phyloP scores from a whole-genome alignment of 768 basidiomycete species.

The Cyathus striatus region DNA sequence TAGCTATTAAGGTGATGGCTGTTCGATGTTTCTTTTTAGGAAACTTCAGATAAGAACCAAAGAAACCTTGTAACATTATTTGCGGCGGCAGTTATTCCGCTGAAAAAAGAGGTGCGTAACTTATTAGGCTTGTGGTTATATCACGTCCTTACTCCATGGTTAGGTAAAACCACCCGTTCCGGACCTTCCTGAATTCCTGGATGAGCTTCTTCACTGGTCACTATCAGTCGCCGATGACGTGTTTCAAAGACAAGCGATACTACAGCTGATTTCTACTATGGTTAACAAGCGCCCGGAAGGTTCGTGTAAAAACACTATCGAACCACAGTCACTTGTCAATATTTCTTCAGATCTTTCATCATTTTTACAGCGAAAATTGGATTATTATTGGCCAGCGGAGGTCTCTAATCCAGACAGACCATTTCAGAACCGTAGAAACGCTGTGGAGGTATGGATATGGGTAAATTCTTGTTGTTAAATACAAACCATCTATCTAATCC shows the following conservation, averaged over 20 bases:
- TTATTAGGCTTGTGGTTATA: background rate
- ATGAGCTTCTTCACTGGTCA: constrained; percentile 55
- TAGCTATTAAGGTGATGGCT: constrained; percentile 2
- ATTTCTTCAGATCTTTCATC: constrained; percentile 33
- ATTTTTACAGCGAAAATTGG: constrained; percentile 39
- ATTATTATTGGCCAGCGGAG: constrained; percentile 42
- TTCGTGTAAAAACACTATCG: no score
- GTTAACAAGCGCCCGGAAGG: constrained; percentile 77
- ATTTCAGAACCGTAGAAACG: constrained; percentile 37
- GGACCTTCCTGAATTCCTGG: constrained; percentile 46
- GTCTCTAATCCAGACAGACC: constrained; percentile 30
- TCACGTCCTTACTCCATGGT: constrained; percentile 2
- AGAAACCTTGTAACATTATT: constrained; percentile 66
- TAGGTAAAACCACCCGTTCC: constrained; percentile 51
- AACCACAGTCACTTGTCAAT: background rate
- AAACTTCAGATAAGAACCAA: constrained; percentile 37
- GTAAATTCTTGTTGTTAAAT: constrained; percentile 31
- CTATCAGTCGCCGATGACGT: constrained; percentile 39
- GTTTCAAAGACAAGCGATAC: constrained; percentile 49
- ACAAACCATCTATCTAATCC: background rate
- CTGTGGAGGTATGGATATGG: constrained; percentile 65
- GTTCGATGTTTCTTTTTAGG: constrained; percentile 24
- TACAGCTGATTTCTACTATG: constrained; percentile 58
- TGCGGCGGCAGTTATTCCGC: constrained; percentile 56
- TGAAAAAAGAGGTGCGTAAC: constrained; percentile 60